Conservation (phyloP, 306 rosid genomes). For the Senna tora region DNA sequence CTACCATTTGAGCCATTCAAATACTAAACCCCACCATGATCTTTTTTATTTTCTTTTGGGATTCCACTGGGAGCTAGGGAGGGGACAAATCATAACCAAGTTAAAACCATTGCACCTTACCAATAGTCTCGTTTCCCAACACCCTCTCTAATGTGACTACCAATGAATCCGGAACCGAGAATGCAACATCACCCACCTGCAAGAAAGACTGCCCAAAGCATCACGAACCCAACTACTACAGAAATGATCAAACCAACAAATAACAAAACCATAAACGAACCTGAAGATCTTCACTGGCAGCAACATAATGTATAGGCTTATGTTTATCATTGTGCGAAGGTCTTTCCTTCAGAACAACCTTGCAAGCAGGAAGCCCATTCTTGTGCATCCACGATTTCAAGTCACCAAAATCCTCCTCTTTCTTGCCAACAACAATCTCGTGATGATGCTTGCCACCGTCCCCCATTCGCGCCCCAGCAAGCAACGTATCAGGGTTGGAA, state of each 20-base stretch:
- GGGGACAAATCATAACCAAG: no score
- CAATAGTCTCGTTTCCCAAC: constrained; percentile 87
- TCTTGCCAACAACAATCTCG: constrained; percentile 46
- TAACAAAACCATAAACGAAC: constrained; percentile 39
- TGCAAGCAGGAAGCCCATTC: constrained; percentile 86
- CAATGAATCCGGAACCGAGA: constrained; percentile 80
- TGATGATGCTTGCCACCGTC: constrained; percentile 39
- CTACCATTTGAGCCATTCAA: constrained; percentile 3
- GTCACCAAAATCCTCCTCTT: constrained; percentile 55
- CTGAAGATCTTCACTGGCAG: constrained; percentile 91
- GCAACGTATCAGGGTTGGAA: constrained; percentile 72
- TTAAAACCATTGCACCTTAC: constrained; percentile 56
- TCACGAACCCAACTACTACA: constrained; percentile 27
- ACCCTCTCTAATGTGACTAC: constrained; percentile 95
- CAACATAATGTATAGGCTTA: constrained; percentile 81
- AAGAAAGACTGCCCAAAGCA: constrained; percentile 16
- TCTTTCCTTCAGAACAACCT: constrained; percentile 74
- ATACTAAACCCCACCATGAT: background rate
- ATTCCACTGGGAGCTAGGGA: no score
- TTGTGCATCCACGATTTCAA: constrained; percentile 91
- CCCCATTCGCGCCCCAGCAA: constrained; percentile 56
- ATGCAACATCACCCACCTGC: constrained; percentile 92
- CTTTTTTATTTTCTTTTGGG: background rate
- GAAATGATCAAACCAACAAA: background rate
- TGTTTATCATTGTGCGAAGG: constrained; percentile 59